phyloP scores from a whole-genome alignment of 306 rosid genomes.

The Castanea sativa region DNA sequence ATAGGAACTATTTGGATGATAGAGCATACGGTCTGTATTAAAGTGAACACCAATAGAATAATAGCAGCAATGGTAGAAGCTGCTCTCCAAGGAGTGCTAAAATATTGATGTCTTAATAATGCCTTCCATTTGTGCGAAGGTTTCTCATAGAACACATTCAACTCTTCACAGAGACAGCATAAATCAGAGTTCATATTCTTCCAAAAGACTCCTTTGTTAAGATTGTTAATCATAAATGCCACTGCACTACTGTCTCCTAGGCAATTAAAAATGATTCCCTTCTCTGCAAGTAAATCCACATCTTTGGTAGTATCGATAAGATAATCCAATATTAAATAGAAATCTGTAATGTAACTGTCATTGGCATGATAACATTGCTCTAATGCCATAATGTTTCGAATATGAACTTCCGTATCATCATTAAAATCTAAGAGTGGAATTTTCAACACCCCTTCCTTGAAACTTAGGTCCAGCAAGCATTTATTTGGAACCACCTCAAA shows the following conservation, averaged over 20 bases:
- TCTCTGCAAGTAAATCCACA: constrained; percentile 25
- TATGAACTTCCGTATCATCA: constrained; percentile 16
- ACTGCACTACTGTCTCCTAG: constrained; percentile 18
- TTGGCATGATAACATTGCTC: constrained; percentile 28
- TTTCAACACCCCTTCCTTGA: neutral
- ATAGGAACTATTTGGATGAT: neutral
- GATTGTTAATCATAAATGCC: constrained; percentile 19
- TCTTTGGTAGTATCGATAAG: constrained; percentile 23
- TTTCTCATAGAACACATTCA: too few relatives aligned
- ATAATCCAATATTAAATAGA: constrained; percentile 13
- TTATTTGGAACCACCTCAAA: neutral
- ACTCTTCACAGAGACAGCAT: too few relatives aligned
- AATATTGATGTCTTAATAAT: too few relatives aligned
- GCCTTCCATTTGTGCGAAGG: too few relatives aligned
- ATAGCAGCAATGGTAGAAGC: too few relatives aligned
- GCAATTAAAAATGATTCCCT: constrained; percentile 16
- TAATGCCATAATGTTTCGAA: constrained; percentile 36
- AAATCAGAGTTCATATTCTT: rapidly evolving
- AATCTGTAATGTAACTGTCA: constrained; percentile 17
- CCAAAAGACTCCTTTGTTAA: rapidly evolving
- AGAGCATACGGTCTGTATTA: too few relatives aligned
- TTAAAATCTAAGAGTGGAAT: neutral
- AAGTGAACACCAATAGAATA: too few relatives aligned
- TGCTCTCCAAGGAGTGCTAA: too few relatives aligned
- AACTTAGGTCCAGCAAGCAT: neutral